Conservation (phyloP, 106 monocot genomes). For the Acorus calamus region DNA sequence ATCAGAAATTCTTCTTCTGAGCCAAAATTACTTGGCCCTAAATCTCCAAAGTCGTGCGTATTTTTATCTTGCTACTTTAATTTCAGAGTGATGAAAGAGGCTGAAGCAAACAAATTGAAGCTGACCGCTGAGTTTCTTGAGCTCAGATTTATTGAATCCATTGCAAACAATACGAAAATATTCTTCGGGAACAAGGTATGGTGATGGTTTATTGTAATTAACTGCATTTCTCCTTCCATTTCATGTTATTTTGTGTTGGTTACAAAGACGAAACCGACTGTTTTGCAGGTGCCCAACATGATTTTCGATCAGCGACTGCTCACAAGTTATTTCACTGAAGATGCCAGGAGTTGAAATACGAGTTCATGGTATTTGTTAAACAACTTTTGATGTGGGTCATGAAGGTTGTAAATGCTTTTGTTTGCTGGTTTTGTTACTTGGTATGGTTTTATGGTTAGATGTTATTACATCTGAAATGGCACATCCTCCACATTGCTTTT, state of each 20-base stretch:
- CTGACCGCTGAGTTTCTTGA: conserved; percentile 90
- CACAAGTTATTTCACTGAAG: conserved; percentile 43
- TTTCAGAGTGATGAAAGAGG: conserved; percentile 76
- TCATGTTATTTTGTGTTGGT: background rate
- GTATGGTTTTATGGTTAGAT: no score
- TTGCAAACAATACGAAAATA: conserved; percentile 89
- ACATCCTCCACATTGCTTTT: no score
- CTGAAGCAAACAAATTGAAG: conserved; percentile 86
- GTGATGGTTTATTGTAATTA: no score
- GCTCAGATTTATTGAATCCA: conserved; percentile 93
- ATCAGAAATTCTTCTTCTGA: no score
- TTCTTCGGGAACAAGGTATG: conserved; percentile 91
- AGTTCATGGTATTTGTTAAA: no score
- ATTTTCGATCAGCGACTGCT: conserved; percentile 85
- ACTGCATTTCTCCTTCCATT: background rate
- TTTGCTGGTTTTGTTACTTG: no score
- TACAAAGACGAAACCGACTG: conserved; percentile 1
- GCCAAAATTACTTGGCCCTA: no score
- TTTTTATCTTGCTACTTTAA: background rate
- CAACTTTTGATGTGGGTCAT: no score
- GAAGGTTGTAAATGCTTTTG: no score
- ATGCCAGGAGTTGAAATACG: conserved; percentile 3
- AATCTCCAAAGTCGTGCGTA: no score
- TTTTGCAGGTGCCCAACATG: conserved; percentile 78
- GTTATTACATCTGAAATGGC: no score